Percentiles rank a stretch among this genome's conserved stretches.
These are phyloP conservation scores for Wallacemonas collosoma DNA, from an alignment of 208 protist species.

Conservation along the genomic window DNA sequence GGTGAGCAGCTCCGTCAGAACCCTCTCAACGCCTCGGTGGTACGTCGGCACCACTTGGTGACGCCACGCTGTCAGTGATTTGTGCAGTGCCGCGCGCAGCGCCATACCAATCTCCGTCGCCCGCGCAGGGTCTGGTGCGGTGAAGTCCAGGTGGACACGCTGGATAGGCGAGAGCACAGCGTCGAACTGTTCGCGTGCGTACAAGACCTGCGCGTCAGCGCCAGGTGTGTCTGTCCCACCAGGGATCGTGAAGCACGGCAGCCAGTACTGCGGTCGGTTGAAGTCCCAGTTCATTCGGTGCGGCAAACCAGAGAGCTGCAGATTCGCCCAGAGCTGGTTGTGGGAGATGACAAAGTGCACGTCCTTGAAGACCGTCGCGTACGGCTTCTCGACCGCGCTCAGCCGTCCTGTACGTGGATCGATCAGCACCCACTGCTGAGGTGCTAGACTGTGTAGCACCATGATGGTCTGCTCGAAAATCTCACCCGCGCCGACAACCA, in stretches of 20 bases:
- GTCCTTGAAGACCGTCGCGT: conserved; percentile 60
- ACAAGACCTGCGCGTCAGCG: neutral
- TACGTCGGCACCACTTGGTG: conserved; percentile 55
- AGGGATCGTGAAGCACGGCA: conserved; percentile 59
- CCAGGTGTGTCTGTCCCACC: neutral
- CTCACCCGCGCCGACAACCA: conserved; percentile 58
- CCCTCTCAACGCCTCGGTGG: conserved; percentile 57
- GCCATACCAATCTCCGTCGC: conserved; percentile 65
- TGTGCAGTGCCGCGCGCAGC: conserved; percentile 42
- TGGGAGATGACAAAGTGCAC: conserved; percentile 78
- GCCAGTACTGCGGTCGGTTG: conserved; percentile 53
- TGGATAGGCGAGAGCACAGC: conserved; percentile 58
- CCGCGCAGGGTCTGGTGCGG: conserved; percentile 34
- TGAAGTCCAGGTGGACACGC: conserved; percentile 58
- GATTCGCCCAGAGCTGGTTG: conserved; percentile 81
- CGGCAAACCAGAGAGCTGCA: conserved; percentile 73
- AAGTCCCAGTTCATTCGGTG: conserved; percentile 86
- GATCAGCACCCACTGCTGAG: conserved; percentile 53
- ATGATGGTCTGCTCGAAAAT: conserved; percentile 65
- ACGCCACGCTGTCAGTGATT: conserved; percentile 65
- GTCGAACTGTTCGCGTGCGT: conserved; percentile 8
- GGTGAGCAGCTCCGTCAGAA: conserved; percentile 59
- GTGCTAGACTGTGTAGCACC: conserved; percentile 58
- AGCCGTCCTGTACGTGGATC: conserved; percentile 67
- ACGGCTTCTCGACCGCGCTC: conserved; percentile 42